Evolutionary conservation across 1,284 basidiomycete genomes (phyloP), one percentile per base, ranked within the genome.

Genomic region (Xerocomus amazonicus): DNA sequence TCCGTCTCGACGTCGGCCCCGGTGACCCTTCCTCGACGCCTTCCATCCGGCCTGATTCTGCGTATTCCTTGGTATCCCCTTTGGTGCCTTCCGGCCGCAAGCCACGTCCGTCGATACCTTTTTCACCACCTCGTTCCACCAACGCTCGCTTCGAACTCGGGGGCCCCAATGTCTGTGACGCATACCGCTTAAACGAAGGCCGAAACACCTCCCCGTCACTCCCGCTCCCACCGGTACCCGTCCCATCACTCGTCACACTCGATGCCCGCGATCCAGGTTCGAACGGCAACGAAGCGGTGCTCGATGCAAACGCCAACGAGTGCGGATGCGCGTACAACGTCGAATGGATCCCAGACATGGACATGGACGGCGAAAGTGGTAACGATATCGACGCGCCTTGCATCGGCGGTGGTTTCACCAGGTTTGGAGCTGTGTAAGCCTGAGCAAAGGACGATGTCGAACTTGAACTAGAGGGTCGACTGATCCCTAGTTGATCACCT

Each of bases 101-200:
- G 3, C 3, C 38, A 16, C 12, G 31, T 10, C 45, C 23, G 28
- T 37, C 29, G 16, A 54, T 29, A 14, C 33, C 16, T 45, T 44
- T 57, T 26, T 39, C 32, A 19, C 54, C 32, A 52, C 47, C 59
- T 4, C 60, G 42, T 63, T 43, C 68, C 51, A 77, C 65, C 57
- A 74, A 57, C 31, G 76, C 73, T 26, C 83, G 69, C 67, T 87
- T 88, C 46, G 74, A 56, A 54, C 73, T 74, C 28, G 71, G 69
- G 4, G 84, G 82, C 1, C 75, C 85, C 6, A 89, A 67, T 7
- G 83, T 84, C 68, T 85, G 83, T 40, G 82, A 85, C 1, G 86
- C 78, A 29, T 86, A 65, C 26, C 87, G 73, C 70, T 89, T 89
- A 63, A 87, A 87, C 27, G 78, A 74, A 12, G 87, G 86, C 3